Evolutionary conservation across 805 yeast genomes (phyloP), one percentile per base, ranked within the genome.

Genomic region (Metschnikowia santaceciliae): DNA sequence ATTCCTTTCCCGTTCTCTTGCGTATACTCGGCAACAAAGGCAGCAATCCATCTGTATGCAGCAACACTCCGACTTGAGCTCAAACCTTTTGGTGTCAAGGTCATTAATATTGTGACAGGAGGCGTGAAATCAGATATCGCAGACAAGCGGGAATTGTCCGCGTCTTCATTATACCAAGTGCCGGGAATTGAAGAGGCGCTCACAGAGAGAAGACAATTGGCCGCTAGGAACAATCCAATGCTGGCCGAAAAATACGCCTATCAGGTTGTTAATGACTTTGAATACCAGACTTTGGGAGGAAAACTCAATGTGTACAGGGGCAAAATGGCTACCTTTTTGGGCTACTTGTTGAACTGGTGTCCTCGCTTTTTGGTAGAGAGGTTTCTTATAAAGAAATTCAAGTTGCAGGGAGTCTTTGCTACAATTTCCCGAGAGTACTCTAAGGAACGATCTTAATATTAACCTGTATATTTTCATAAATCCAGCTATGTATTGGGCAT

Each of bases 41-140:
- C 91, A 5, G 91, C 92, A 0, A 81, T 88, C 51, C 89, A 86
- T 56, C 84, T 80, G 57, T 88, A 82, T 61, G 86, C 89, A 0
- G 77, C 80, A 38, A 77, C 76, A 2, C 68, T 88, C 50, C 78
- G 84, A 47, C 61, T 83, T 23, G 96, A 88, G 65, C 64, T 88
- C 77, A 79, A 80, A 62, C 86, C 89, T 3, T 83, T 86, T 59
- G 86, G 78, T 14, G 92, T 88, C 4, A 74, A 81, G 46, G 92
- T 88, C 0, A 72, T 85, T 53, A 84, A 84, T 58, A 74, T 84
- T 11, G 67, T 86, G 38, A 87, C 94, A 7, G 95, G 95, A 32
- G 92, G 88, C 35, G 94, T 88, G 32, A 69, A 70, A 20, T 85
- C 94, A 0, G 75, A 82, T 50, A 85, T 88, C 58, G 87, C 83